These are phyloP conservation scores for Orobanche coerulescens DNA, from an alignment of 257 asterid genomes.

Conservation along the genomic window DNA sequence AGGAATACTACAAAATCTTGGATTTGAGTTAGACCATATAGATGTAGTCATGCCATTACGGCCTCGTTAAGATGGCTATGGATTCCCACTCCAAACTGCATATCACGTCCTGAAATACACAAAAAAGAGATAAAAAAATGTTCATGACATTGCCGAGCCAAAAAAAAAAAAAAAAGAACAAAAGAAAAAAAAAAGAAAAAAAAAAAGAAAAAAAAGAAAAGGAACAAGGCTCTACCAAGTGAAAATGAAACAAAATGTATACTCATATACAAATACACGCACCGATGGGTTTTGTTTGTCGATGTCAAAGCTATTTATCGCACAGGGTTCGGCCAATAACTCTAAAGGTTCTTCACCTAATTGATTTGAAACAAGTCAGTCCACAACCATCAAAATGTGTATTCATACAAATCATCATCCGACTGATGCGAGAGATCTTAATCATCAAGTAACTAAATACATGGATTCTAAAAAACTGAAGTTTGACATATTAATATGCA, in stretches of 20 bases:
- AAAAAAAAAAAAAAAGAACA: neutral
- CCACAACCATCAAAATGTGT: conserved; percentile 2
- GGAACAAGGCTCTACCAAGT: neutral
- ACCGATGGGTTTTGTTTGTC: conserved; percentile 78
- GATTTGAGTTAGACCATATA: neutral
- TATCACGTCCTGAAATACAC: conserved; percentile 74
- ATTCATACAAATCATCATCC: neutral
- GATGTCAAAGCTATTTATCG: conserved; percentile 89
- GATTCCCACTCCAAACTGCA: conserved; percentile 99
- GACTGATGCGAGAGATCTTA: neutral
- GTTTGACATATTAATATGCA: no score
- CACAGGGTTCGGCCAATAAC: conserved; percentile 84
- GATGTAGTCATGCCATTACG: conserved; percentile 10
- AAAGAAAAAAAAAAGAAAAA: neutral
- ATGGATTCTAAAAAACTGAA: no score
- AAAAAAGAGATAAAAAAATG: neutral
- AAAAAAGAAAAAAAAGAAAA: neutral
- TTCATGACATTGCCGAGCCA: neutral
- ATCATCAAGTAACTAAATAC: neutral
- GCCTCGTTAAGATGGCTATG: conserved; percentile 59
- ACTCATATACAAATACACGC: conserved; percentile 19
- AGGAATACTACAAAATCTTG: no score
- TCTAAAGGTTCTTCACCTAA: conserved; percentile 73
- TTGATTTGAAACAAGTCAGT: conserved; percentile 15
- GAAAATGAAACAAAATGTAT: neutral